Evolutionary conservation across 331 rosid genomes (phyloP).

Genomic region (Stylosanthes scabra): DNA sequence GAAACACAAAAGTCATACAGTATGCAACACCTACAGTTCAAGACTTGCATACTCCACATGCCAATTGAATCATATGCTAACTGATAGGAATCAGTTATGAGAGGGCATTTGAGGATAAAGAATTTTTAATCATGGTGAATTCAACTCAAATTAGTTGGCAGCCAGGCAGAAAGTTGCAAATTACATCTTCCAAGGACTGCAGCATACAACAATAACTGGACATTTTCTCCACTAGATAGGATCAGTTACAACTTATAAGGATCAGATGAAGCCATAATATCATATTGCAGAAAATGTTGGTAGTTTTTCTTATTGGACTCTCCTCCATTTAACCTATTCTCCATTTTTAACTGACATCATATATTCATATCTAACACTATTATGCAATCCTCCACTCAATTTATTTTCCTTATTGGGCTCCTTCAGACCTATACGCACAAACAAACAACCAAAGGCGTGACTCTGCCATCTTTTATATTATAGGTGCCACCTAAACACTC

Average conservation of each 20-base stretch:
- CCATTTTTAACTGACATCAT: too few species aligned
- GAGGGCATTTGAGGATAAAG: slow-evolving; percentile 8
- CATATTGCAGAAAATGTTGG: not conserved
- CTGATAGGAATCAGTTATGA: not conserved
- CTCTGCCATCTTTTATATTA: not conserved
- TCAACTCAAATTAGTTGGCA: slow-evolving; percentile 17
- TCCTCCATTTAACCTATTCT: too few species aligned
- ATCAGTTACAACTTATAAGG: not conserved
- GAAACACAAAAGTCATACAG: slow-evolving; percentile 20
- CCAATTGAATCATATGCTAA: not conserved
- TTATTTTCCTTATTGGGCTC: not conserved
- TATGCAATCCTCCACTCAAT: not conserved
- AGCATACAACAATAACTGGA: not conserved
- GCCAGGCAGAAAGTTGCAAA: not conserved
- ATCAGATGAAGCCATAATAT: not conserved
- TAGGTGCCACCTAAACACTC: not conserved
- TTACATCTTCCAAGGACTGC: not conserved
- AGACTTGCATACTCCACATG: slow-evolving; percentile 14
- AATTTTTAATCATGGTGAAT: slow-evolving; percentile 3
- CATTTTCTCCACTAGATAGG: not conserved
- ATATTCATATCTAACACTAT: not conserved
- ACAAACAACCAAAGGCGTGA: not conserved
- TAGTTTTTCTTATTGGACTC: not conserved
- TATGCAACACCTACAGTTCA: slow-evolving; percentile 17
- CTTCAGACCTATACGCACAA: not conserved